Evolutionary conservation across 176 grass and related monocot genomes (phyloP), one percentile per base, ranked within the genome.

Genomic region (Lolium rigidum): DNA sequence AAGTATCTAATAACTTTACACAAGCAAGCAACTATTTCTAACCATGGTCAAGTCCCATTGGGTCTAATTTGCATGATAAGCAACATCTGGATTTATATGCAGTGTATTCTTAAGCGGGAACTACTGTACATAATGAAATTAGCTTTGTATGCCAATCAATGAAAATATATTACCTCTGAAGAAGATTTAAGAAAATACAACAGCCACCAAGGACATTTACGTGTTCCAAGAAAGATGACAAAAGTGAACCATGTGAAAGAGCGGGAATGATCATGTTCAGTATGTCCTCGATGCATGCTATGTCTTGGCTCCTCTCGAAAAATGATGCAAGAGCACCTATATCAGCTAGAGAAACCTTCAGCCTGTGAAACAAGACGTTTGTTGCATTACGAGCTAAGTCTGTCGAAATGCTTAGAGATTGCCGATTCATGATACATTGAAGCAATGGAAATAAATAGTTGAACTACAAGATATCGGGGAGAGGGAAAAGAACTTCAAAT

Each of bases 261-360:
- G 90, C 84, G 12, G 74, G 93, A 74, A 92, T 87, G 37, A 94
- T 80, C 93, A 94, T 94, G 18, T 94, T 71, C 49, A 94, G 77
- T 85, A 90, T 80, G 84, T 94, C 93, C 89, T 94, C 93, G 73
- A 94, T 87, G 43, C 90, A 94, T 79, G 85, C 85, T 88, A 94
- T 67, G 85, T 94, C 93, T 79, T 92, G 87, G 87, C 90, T 94
- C 81, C 58, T 94, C 87, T 92, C 93, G 61, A 92, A 85, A 83
- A 92, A 90, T 35, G 93, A 89, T 66, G 87, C 51, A 70, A 94
- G 84, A 81, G 90, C 87, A 70, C 87, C 91, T 90, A 94, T 70
- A 87, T 94, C 93, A 78, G 71, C 47, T 62, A 49, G 57, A 47
- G 78, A 87, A 82, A 92, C 84, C 67, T 94, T 88, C 75, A 89